Conservation (phyloP, 305 asterid species). For the Fraxinus albicans region DNA sequence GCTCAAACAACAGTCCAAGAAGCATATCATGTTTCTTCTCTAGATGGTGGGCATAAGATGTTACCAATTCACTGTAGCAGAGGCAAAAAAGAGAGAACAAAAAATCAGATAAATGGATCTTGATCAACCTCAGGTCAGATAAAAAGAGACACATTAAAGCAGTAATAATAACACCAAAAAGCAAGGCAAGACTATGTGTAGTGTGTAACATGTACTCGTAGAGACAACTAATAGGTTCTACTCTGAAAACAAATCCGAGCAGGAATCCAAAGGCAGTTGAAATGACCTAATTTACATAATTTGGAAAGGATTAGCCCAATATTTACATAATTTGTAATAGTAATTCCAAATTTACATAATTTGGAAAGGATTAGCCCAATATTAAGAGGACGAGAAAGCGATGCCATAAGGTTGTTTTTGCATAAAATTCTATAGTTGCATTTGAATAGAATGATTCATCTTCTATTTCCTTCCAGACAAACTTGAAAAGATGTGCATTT, state of each 20-base stretch:
- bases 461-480: background rate
- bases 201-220: background rate
- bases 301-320: background rate
- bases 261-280: background rate
- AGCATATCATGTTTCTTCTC: slow-evolving; percentile 93
- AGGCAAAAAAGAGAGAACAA: slow-evolving; percentile 13
- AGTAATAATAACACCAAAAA: background rate
- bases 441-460: background rate
- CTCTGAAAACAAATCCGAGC: background rate
- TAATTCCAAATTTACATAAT: background rate
- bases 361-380: background rate
- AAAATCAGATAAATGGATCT: background rate
- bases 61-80: slow-evolving; percentile 64
- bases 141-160: background rate
- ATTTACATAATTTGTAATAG: background rate
- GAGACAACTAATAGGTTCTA: background rate
- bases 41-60: slow-evolving; percentile 74
- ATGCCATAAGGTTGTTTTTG: background rate
- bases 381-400: background rate
- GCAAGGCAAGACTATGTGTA: background rate
- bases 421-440: background rate
- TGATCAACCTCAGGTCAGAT: background rate
- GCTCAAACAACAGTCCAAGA: slow-evolving; percentile 81
- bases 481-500: background rate
- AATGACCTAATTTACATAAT: background rate